These are phyloP conservation scores for Middelhovenomyces tepae DNA, from an alignment of 805 yeast genomes.

Conservation along the genomic window DNA sequence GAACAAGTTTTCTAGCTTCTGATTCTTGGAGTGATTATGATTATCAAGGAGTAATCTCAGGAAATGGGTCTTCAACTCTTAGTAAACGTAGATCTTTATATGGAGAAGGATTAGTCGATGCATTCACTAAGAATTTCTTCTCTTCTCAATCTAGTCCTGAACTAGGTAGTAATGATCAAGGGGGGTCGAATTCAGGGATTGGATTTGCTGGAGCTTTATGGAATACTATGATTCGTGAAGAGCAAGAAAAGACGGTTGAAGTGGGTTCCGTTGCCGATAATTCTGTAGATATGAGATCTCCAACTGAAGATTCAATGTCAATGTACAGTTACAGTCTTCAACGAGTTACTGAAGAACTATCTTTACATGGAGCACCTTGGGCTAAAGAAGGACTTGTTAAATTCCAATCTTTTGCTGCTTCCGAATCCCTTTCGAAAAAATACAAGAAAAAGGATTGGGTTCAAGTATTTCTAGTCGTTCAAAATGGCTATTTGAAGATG, in stretches of 20 bases:
- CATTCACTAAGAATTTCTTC: too few species aligned
- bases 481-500: constrained; percentile 47
- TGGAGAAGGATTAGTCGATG: too few species aligned
- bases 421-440: constrained; percentile 11
- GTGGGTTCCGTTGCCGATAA: neutral
- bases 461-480: constrained; percentile 53
- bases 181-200: too few species aligned
- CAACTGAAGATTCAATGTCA: neutral
- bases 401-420: constrained; percentile 21
- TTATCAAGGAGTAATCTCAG: constrained; percentile 12
- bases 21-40: constrained; percentile 16
- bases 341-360: constrained; percentile 32
- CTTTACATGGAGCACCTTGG: constrained; percentile 67
- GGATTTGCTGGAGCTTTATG: constrained; percentile 22
- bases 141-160: too few species aligned
- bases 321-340: neutral
- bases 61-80: constrained; percentile 1
- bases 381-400: constrained; percentile 59
- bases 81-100: constrained; percentile 9
- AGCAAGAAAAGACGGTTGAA: constrained; percentile 4
- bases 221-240: constrained; percentile 20
- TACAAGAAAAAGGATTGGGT: constrained; percentile 29
- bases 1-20: constrained; percentile 15
- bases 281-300: neutral
- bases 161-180: too few species aligned